Base-by-base conservation (phyloP, 129 eudicot species). In the Tanacetum coccineum region DNA sequence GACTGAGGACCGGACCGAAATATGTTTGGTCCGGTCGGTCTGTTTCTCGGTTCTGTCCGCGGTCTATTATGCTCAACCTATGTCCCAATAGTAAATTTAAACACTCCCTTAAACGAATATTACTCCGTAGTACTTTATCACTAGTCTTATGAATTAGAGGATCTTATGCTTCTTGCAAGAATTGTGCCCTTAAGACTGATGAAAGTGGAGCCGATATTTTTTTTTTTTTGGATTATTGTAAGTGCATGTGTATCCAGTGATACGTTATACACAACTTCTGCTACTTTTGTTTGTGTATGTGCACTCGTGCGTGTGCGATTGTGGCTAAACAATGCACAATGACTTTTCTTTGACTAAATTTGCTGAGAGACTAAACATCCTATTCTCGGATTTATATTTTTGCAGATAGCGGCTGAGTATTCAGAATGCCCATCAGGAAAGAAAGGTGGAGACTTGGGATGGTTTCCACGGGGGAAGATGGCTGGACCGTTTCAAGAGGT, bases 401-500 rank as follows among this genome's bases (percentile, higher is more conserved):
- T 76, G 32, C 85, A 94, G 99, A 12, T 94, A 71, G 99, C 99
- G 28, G 94, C 94, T 18, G 95, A 87, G 71, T 94, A 89, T 70
- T 94, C 99, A 9, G 99, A 94, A 79, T 94, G 99, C 62, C 97
- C 99, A 60, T 94, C 99, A 10, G 99, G 90, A 50, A 94, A 94
- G 84, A 94, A 94, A 64, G 99, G 99, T 65, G 99, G 99, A 15
- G 99, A 94, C 65, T 74, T 94, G 3, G 97, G 99, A 79, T 94
- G 99, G 99, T 94, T 94, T 71, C 97, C 99, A 28, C 97, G 99
- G 22, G 99, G 99, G 58, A 94, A 94, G 78, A 94, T 89, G 99
- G 99, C 99, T 8, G 99, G 99, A 15, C 99, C 99, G 2, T 94
- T 94, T 76, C 99, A 94, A 82, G 99, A 94, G 32, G 97, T 94